Base-by-base conservation (phyloP, 257 asterid genomes). In the Prunella vulgaris region DNA sequence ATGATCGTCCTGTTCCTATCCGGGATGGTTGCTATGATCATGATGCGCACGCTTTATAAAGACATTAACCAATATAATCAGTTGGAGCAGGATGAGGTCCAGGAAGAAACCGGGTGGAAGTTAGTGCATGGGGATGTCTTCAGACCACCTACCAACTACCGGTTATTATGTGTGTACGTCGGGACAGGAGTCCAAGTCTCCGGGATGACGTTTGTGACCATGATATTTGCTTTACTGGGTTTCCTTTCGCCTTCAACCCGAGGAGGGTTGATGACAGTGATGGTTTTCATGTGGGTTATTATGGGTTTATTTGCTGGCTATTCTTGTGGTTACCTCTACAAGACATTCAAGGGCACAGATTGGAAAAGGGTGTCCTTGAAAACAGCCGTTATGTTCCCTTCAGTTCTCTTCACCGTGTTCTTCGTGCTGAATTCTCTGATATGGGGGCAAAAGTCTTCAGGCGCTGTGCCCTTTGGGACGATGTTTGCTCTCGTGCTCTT, bases 1-100 rank as follows among this genome's bases (percentile, higher is more conserved):
- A 78, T 78, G 84, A 79, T 84, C 22, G 86, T 84, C 62, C 80
- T 84, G 21, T 84, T 84, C 75, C 80, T 84, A 10, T 79, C 86
- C 9, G 89, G 84, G n/a, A 84, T 84, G 83, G 79, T 84, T 42
- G 89, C 89, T 7, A 72, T 84, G 83, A 84, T 84, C 75, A 84
- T 79, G 86, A 66, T 77, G 71, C 68, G 86, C 63, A 84, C 89
- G 3, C 79, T 84, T 32, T 81, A 84, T 51, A 64, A 70, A 52
- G 89, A 84, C 73, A 84, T 84, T 5, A 76, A 81, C 54, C 77
- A 79, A 12, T 84, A 84, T 42, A 84, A 84, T 20, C 83, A 84
- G 74, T 64, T 84, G 53, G 86, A 82, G 14, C 80, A 74, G 63
- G 89, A 84, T 0, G 86, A 81, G 67, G 83, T 56, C 10, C 83